A percentile compares a stretch with the other conserved stretches of the same genome.
Conservation (phyloP, 1,284 basidiomycete species). For the Chiua sp. region DNA sequence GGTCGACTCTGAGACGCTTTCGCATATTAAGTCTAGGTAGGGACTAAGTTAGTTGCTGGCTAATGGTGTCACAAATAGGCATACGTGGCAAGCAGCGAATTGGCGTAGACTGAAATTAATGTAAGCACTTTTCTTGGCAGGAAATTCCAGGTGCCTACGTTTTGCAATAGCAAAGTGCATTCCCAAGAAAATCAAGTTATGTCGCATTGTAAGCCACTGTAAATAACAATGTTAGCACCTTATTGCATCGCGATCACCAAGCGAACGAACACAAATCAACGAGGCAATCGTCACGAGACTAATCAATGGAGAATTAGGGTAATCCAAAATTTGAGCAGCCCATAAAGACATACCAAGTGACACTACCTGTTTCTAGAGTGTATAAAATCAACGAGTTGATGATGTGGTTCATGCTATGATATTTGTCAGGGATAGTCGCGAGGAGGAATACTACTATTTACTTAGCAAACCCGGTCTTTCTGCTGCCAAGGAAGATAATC, state of each 20-base stretch:
- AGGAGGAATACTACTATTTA: conserved; percentile 15
- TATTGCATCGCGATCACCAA: background rate
- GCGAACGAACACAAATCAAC: conserved; percentile 48
- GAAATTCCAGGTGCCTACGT: conserved; percentile 33
- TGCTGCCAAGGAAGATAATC: conserved; percentile 51
- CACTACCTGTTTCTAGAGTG: conserved; percentile 55
- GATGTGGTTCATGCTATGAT: conserved; percentile 50
- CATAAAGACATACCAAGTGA: conserved; percentile 46
- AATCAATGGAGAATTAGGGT: conserved; percentile 22
- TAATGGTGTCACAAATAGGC: conserved; percentile 1
- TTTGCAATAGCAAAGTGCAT: conserved; percentile 60
- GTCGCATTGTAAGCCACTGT: conserved; percentile 53
- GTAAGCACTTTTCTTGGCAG: background rate
- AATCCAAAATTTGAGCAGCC: conserved; percentile 17
- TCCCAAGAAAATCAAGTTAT: conserved; percentile 52
- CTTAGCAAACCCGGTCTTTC: conserved; percentile 47
- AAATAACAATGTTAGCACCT: background rate
- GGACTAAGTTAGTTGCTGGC: background rate
- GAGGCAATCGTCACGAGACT: conserved; percentile 40
- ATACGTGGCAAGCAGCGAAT: conserved; percentile 39
- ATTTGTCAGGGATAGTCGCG: background rate
- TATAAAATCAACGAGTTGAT: conserved; percentile 57
- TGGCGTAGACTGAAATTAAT: conserved; percentile 31
- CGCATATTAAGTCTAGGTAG: conserved; percentile 34
- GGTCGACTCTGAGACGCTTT: conserved; percentile 35